Evolutionary conservation across 441 rosid genomes (phyloP).

Genomic region (Pelargonium australe): DNA sequence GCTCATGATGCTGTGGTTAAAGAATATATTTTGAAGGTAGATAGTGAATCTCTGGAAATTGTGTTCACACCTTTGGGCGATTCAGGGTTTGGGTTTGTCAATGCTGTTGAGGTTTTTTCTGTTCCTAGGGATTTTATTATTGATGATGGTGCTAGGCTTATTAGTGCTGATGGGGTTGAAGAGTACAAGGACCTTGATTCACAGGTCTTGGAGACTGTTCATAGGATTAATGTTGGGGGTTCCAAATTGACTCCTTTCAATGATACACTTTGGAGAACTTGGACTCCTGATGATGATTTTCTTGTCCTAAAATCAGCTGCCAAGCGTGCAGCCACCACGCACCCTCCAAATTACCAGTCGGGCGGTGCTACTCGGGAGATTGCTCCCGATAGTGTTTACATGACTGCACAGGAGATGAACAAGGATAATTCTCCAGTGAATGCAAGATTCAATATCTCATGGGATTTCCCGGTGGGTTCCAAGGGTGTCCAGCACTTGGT

Average conservation of each 20-base stretch:
- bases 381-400: slow-evolving; percentile 72
- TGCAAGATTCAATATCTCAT: slow-evolving; percentile 58
- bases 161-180: slow-evolving; percentile 34
- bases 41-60: slow-evolving; percentile 39
- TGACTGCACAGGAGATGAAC: slow-evolving; percentile 83
- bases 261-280: slow-evolving; percentile 84
- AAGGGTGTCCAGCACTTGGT: slow-evolving; percentile 44
- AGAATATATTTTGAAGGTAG: slow-evolving; percentile 47
- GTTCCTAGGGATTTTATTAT: slow-evolving; percentile 56
- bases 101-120: slow-evolving; percentile 67
- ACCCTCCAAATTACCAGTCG: slow-evolving; percentile 51
- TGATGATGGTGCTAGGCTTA: slow-evolving; percentile 54
- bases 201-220: slow-evolving; percentile 56
- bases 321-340: slow-evolving; percentile 38
- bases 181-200: slow-evolving; percentile 45
- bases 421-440: slow-evolving; percentile 35
- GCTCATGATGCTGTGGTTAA: slow-evolving; percentile 36
- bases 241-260: slow-evolving; percentile 66
- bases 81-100: slow-evolving; percentile 57
- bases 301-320: slow-evolving; percentile 63
- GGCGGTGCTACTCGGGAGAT: slow-evolving; percentile 62
- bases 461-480: slow-evolving; percentile 57
- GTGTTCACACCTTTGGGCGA: slow-evolving; percentile 36
- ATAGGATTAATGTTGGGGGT: slow-evolving; percentile 82
- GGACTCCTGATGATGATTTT: slow-evolving; percentile 76